These are phyloP conservation scores for Micractinium conductrix DNA, from an alignment of 139 green algal genomes.

Conservation along the genomic window DNA sequence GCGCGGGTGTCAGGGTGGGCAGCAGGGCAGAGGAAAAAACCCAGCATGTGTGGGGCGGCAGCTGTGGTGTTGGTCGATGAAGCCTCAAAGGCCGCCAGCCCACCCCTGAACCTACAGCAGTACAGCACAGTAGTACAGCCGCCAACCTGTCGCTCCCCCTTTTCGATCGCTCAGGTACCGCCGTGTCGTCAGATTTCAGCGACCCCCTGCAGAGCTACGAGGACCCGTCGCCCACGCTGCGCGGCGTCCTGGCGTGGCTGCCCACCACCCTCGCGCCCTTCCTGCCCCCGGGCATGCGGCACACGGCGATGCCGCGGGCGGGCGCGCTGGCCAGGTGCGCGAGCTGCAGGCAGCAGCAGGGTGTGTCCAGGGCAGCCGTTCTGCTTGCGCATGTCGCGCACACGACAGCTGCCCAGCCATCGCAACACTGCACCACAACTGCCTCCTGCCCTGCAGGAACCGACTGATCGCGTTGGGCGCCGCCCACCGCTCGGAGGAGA, in stretches of 20 bases:
- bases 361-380: not conserved
- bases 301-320: slow-evolving; percentile 1
- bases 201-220: slow-evolving; percentile 4
- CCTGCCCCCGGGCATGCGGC: slow-evolving; percentile 28
- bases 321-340: not conserved
- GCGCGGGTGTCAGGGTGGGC: too few relatives aligned
- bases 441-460: not conserved
- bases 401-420: not conserved
- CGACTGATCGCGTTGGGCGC: not conserved
- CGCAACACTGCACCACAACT: not conserved
- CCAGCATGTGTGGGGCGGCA: not conserved
- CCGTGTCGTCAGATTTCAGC: slow-evolving; percentile 33
- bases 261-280: slow-evolving; percentile 9
- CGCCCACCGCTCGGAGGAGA: not conserved
- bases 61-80: too few relatives aligned
- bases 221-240: not conserved
- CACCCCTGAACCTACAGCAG: too few relatives aligned
- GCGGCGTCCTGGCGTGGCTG: slow-evolving; percentile 10
- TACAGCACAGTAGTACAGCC: not conserved
- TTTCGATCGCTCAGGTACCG: not conserved
- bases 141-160: not conserved
- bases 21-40: too few relatives aligned
- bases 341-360: too few relatives aligned
- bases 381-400: not conserved
- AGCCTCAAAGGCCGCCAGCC: too few relatives aligned